Percentiles rank a stretch among this genome's conserved stretches.
Evolutionary conservation across 2,329 filamentous ascomycete species (phyloP).

Genomic region (Colletotrichum limetticola): DNA sequence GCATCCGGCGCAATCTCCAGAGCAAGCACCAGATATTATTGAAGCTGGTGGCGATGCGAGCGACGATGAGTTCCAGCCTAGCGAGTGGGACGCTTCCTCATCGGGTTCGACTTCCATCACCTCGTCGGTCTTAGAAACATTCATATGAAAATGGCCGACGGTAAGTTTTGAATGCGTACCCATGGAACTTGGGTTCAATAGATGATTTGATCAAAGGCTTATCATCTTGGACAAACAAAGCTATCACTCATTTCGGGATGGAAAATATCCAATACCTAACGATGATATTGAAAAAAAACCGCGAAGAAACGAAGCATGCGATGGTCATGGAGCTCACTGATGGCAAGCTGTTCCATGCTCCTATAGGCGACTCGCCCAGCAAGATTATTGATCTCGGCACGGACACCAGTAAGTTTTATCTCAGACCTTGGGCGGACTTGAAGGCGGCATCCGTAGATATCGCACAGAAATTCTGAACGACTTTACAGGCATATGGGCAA

Average conservation of each 20-base stretch:
- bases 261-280: constrained; percentile 41
- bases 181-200: neutral
- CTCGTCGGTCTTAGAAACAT: neutral
- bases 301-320: constrained; percentile 44
- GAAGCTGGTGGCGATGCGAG: neutral
- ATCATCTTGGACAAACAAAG: neutral
- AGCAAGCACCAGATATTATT: neutral
- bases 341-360: constrained; percentile 43
- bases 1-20: neutral
- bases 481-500: constrained; percentile 22
- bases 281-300: constrained; percentile 42
- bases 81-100: neutral
- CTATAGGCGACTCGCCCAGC: constrained; percentile 42
- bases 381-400: constrained; percentile 44
- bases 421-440: neutral
- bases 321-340: constrained; percentile 43
- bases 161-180: neutral
- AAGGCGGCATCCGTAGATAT: neutral
- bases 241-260: constrained; percentile 3
- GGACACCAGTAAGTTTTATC: constrained; percentile 35
- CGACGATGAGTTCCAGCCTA: neutral
- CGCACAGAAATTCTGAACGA: neutral
- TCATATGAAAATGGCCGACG: neutral
- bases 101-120: neutral
- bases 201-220: neutral